Evolutionary conservation across 345 rosid genomes (phyloP), one percentile per base, ranked within the genome.

Genomic region (Murraya koenigii): DNA sequence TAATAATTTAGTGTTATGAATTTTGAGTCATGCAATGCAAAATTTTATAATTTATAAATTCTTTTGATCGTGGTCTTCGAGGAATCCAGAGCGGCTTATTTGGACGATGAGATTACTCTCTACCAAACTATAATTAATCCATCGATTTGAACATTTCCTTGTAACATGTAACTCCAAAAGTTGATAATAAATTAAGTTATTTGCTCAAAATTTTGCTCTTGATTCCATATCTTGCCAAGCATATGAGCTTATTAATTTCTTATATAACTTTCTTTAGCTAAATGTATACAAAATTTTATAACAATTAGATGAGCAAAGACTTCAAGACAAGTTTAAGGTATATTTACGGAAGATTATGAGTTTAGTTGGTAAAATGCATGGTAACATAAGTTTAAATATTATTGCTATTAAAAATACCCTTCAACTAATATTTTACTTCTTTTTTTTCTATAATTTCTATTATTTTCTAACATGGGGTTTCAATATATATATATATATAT

Each of bases 41-140:
- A 58, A 2, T 74, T 28, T 44, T 63, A 15, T 20, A n/a, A 30
- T 2, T 1, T 44, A 44, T 44, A 44, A 44, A 28, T 32, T 49
- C 4, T 19, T 6, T 1, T 14, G 52, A 54, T 22, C 65, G 22
- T 63, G 39, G 6, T 38, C 13, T 35, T 64, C 23, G 44, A 54
- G 77, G 77, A 63, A 72, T 64, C 36, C 35, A 60, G 17, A 63
- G 44, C 75, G 75, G 80, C 80, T 35, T 36, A 28, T 22, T 19
- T 0, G 28, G 22, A 66, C 52, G 22, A 20, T 0, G 1, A 67
- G 15, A 68, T 52, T 52, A 17, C 5, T 17, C 5, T 15, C 20
- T 52, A 52, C 56, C 56, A 52, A 52, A 52, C 17, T 52, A 15
- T 52, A 52, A 15, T 52, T 17, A 17, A 52, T 52, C 56, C n/a